Evolutionary conservation across 345 rosid genomes (phyloP), one percentile per base, ranked within the genome.

Genomic region (Eucalyptus regnans): DNA sequence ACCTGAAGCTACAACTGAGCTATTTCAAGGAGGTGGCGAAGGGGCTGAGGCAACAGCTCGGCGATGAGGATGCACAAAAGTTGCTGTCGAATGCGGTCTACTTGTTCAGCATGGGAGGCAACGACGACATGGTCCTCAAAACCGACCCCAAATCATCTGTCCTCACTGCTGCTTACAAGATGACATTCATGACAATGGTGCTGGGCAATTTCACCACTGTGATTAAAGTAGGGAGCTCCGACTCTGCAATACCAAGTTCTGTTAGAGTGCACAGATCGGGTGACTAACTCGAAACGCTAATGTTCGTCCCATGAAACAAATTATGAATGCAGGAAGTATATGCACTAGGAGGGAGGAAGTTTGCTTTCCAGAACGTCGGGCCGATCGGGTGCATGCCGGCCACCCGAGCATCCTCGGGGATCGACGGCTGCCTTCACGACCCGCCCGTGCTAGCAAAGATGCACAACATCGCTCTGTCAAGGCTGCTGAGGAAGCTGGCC

Each of bases 91-190:
- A 87, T 22, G 87, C 93, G 9, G 90, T 90, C 15, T 90, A 91
- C 86, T 89, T 87, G 14, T 80, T 91, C 64, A 89, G 91, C 83
- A 80, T 91, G 71, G 91, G 93, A 71, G 93, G 92, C 37, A 86
- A 90, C 71, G 93, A 92, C 66, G 88, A 90, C 90, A 81, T 87
- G 22, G n/a, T 17, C 31, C 80, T 60, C 43, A 20, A 48, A 27
- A 62, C 84, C 14, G 25, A 90, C 31, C 58, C 79, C 86, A 88
- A 37, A 29, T 33, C 50, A n/a, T 50, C 88, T 12, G 46, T 51
- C 23, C 50, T 88, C 66, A 33, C 62, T 12, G 33, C 88, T 76
- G 56, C 87, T 5, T 3, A 68, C 31, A 87, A 80, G 81, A 86
- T 50, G 27, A 66, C 20, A 50, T 89, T 87, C 17, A 18, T 85